These are phyloP conservation scores for Dipodascopsis tothii DNA, from an alignment of 805 yeast species.

Conservation along the genomic window DNA sequence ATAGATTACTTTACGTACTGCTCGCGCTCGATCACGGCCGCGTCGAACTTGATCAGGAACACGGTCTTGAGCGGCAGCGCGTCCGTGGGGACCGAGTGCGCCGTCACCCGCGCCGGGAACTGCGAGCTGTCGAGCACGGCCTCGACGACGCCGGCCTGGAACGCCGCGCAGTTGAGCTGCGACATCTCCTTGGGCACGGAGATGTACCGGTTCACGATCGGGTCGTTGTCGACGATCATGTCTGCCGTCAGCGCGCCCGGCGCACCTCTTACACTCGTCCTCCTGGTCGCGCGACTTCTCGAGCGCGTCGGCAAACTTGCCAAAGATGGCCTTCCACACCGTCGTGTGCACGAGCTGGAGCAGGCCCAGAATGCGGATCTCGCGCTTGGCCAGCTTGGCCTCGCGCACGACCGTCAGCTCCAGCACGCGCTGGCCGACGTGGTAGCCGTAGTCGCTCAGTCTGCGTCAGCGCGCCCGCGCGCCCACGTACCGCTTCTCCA, in stretches of 20 bases:
- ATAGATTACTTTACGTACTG: constrained; percentile 26
- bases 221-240: constrained; percentile 74
- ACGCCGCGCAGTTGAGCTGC: constrained; percentile 71
- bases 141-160: constrained; percentile 77
- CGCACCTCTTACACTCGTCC: constrained; percentile 39
- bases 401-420: constrained; percentile 66
- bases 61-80: constrained; percentile 61
- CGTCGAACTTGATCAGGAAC: constrained; percentile 63
- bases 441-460: constrained; percentile 67
- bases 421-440: constrained; percentile 62
- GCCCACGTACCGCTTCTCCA: constrained; percentile 37
- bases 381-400: constrained; percentile 60
- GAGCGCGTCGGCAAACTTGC: constrained; percentile 62
- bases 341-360: constrained; percentile 64
- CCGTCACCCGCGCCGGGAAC: constrained; percentile 71
- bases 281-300: constrained; percentile 65
- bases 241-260: constrained; percentile 29
- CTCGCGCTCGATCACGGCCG: constrained; percentile 50
- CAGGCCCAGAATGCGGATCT: constrained; percentile 55
- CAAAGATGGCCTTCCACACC: constrained; percentile 69
- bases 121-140: constrained; percentile 69
- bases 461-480: constrained; percentile 24
- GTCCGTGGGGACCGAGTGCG: constrained; percentile 64
- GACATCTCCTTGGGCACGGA: constrained; percentile 75
- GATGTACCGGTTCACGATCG: constrained; percentile 62